Percentiles rank a stretch among this genome's conserved stretches.
These are phyloP conservation scores for Alectoria sarmentosa DNA, from an alignment of 495 filamentous ascomycete genomes.

Conservation along the genomic window DNA sequence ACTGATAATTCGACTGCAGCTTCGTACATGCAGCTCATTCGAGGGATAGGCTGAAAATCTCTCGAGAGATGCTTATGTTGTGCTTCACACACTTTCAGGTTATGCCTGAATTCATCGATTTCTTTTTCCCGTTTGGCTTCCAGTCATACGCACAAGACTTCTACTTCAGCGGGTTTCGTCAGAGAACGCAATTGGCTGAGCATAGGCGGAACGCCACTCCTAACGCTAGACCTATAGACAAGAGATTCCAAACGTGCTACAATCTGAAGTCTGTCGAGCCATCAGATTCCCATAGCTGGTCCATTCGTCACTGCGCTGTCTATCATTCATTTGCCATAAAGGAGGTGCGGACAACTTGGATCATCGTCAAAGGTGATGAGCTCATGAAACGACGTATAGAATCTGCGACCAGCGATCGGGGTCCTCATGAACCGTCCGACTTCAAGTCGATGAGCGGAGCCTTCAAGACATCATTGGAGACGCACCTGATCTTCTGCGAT, in stretches of 20 bases:
- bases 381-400: slow-evolving; percentile 25
- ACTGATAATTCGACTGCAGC: slow-evolving; percentile 16
- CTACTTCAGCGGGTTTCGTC: slow-evolving; percentile 28
- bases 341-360: neutral
- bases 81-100: slow-evolving; percentile 39
- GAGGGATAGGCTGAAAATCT: slow-evolving; percentile 27
- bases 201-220: neutral
- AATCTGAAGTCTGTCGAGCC: slow-evolving; percentile 40
- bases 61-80: slow-evolving; percentile 33
- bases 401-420: slow-evolving; percentile 23
- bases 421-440: slow-evolving; percentile 20
- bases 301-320: slow-evolving; percentile 36
- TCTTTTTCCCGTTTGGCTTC: slow-evolving; percentile 37
- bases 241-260: slow-evolving; percentile 35
- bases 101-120: slow-evolving; percentile 38
- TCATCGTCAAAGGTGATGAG: neutral
- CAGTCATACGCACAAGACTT: slow-evolving; percentile 26
- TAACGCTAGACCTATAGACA: neutral
- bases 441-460: slow-evolving; percentile 26
- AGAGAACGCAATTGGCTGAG: slow-evolving; percentile 18
- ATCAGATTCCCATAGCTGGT: slow-evolving; percentile 35
- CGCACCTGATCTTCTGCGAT: slow-evolving; percentile 38
- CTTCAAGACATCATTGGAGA: slow-evolving; percentile 32
- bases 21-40: slow-evolving; percentile 33
- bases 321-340: slow-evolving; percentile 39